Base-by-base conservation (phyloP, 495 filamentous ascomycete genomes). In the Stereocaulon alpinum region DNA sequence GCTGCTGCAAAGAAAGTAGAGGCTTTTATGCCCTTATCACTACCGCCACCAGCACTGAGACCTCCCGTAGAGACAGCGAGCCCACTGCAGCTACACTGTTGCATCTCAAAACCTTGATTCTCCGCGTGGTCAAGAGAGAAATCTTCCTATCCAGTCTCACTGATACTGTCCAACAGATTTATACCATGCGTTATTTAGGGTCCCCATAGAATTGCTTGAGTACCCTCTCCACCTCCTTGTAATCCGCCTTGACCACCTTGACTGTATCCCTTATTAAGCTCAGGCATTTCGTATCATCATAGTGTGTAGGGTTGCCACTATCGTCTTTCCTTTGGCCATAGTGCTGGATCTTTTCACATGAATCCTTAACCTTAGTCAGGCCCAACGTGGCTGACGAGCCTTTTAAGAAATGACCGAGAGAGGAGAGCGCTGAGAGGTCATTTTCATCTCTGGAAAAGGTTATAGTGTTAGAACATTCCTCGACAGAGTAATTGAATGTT, bases 341-440 rank as follows among this genome's bases (percentile, higher is more conserved):
- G 69, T 96, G 86, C 71, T 98, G 93, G 65, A 98, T 95, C 77
- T 94, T 88, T 72, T 96, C 92, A 71, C 93, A 98, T 56, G 80
- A 83, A 65, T 96, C 91, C 70, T 89, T 89, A 67, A 98, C 87
- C 73, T 95, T 94, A 65, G 77, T 88, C 42, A 98, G 80, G 24
- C 93, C 93, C 53, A 98, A 82, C 7, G 94, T 97, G 20, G 93
- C 93, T 11, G 92, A 96, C n/a, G 92, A 96, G 42, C 93, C 93
- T 73, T 98, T 98, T 56, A 98, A 76, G 75, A 96, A 98, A 73
- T 98, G 93, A 27, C 93, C 93, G 29, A 95, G 82, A 17, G 76
- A 76, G 18, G 91, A 96, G 17, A 98, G 83, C 57, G 82, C 74
- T 4, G 70, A 70, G 41, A 96, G 83, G 60, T 95, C 77, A 61